A percentile compares a stretch with the other conserved stretches of the same genome.
These are phyloP conservation scores for Rhynchosporium agropyri DNA, from an alignment of 2,329 filamentous ascomycete genomes.

Conservation along the genomic window DNA sequence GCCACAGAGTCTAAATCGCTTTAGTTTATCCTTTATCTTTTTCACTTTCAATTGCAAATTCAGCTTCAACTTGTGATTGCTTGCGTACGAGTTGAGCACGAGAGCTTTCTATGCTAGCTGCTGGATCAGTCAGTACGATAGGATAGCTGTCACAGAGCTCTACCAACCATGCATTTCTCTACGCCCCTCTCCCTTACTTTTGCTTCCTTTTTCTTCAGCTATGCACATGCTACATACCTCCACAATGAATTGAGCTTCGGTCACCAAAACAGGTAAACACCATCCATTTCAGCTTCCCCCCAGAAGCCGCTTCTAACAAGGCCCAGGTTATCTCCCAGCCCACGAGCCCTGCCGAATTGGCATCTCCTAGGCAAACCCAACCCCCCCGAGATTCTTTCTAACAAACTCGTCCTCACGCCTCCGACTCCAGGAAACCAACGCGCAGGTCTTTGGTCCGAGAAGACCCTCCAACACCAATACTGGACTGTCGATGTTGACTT, in stretches of 20 bases:
- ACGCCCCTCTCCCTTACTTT: conserved; percentile 35
- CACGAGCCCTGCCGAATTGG: conserved; percentile 39
- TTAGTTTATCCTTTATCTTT: background rate
- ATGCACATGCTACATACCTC: conserved; percentile 40
- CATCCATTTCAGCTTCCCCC: background rate
- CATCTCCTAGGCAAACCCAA: conserved; percentile 48
- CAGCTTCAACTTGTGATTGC: too few species aligned
- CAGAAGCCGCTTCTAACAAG: conserved; percentile 20
- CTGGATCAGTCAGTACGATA: conserved; percentile 17
- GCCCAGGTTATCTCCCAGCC: conserved; percentile 41
- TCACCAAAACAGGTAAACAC: conserved; percentile 43
- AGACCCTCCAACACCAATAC: conserved; percentile 60
- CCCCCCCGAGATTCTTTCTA: conserved; percentile 71
- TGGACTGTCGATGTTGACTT: conserved; percentile 89
- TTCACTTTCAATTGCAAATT: background rate
- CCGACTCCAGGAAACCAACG: conserved; percentile 83
- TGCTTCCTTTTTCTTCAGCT: conserved; percentile 36
- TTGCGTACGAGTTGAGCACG: conserved; percentile 10
- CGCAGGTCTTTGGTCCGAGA: conserved; percentile 79
- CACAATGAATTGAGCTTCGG: conserved; percentile 49
- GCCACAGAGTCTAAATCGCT: background rate
- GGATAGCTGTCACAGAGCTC: conserved; percentile 8
- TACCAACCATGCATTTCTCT: conserved; percentile 32
- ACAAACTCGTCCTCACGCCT: conserved; percentile 90
- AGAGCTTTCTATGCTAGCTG: conserved; percentile 9